These are phyloP conservation scores for Backusella luteola DNA, from an alignment of 192 early-diverging fungal genomes.

Conservation along the genomic window DNA sequence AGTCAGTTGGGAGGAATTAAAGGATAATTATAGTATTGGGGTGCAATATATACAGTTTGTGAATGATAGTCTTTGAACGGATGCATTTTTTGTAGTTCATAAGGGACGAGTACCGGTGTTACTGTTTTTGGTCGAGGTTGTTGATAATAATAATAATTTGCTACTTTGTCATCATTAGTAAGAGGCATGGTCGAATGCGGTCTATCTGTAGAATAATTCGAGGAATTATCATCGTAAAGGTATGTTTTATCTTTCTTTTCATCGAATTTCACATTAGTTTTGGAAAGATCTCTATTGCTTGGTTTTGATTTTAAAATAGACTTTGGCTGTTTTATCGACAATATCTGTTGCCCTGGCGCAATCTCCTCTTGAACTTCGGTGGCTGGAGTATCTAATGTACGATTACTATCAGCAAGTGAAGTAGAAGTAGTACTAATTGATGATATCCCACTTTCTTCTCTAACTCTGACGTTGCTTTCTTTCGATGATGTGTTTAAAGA, in stretches of 20 bases:
- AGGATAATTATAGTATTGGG: not conserved
- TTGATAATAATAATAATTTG: not conserved
- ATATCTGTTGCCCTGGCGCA: not conserved
- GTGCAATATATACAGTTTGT: not conserved
- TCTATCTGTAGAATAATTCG: not conserved
- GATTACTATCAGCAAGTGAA: not conserved
- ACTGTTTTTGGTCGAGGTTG: not conserved
- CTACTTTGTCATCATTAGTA: not conserved
- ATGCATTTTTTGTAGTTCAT: not conserved
- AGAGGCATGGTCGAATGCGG: not conserved
- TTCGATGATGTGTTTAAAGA: not conserved
- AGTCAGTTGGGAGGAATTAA: not conserved
- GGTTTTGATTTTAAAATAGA: not conserved
- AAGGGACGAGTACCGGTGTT: not conserved
- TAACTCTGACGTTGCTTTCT: not conserved
- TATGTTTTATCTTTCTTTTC: not conserved
- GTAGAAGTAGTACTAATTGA: not conserved
- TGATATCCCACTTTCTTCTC: constrained; percentile 4
- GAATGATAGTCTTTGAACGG: not conserved
- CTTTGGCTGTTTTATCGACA: not conserved
- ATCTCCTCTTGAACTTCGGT: not conserved
- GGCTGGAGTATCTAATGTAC: not conserved
- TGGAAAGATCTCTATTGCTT: not conserved
- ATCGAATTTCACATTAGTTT: not conserved
- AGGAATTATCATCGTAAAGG: not conserved